Percentiles rank a stretch among this genome's conserved stretches.
Evolutionary conservation across 202 grass and related monocot species (phyloP).

Genomic region (Brachypodium distachyon): DNA sequence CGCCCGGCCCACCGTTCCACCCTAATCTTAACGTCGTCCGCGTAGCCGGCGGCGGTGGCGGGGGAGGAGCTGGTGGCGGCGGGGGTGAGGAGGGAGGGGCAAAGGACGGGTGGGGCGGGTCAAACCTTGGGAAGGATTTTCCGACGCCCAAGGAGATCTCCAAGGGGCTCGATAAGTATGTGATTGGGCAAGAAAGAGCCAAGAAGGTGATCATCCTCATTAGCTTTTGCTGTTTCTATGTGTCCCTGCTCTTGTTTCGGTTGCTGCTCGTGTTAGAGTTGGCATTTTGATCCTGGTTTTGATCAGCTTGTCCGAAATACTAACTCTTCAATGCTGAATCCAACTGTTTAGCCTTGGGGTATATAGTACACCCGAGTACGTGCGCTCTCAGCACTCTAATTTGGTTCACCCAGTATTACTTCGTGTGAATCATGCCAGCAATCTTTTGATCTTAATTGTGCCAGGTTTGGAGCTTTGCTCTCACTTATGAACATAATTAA

Average conservation of each 20-base stretch:
- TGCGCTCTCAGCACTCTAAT: background rate
- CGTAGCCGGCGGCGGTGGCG: constrained; percentile 49
- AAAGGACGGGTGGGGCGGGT: constrained; percentile 88
- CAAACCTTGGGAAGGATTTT: constrained; percentile 85
- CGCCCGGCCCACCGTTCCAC: constrained; percentile 72
- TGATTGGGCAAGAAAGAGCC: constrained; percentile 86
- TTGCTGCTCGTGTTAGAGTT: background rate
- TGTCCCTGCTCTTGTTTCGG: background rate
- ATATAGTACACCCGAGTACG: background rate
- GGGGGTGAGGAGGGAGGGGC: constrained; percentile 42
- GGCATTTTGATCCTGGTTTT: background rate
- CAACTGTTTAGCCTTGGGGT: background rate
- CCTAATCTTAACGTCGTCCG: constrained; percentile 87
- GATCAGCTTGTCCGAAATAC: background rate
- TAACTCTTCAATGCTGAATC: background rate
- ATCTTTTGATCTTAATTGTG: background rate
- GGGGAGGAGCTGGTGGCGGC: constrained; percentile 22
- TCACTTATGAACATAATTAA: background rate
- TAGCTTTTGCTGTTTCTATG: background rate
- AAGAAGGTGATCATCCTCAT: constrained; percentile 68
- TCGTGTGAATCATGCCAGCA: background rate
- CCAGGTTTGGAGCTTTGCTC: background rate
- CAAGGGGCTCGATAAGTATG: constrained; percentile 87
- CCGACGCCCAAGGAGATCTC: constrained; percentile 95
- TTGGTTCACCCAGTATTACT: background rate